Conservation (phyloP, 768 basidiomycete species). For the Leccinum imitatum region DNA sequence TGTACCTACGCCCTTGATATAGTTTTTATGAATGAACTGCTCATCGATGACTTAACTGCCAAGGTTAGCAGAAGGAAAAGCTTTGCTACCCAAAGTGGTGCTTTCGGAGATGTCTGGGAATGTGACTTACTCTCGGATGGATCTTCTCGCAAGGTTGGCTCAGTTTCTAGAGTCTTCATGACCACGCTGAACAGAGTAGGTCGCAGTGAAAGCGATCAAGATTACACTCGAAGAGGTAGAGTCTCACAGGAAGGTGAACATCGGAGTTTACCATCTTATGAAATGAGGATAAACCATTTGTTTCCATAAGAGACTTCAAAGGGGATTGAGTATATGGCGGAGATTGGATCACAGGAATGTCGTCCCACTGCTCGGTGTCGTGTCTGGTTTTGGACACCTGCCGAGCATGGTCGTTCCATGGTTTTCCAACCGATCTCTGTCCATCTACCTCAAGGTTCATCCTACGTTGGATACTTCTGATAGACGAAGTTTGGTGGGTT, state of each 20-base stretch:
- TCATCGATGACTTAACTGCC: conserved; percentile 3
- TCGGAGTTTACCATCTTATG: neutral
- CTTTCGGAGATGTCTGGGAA: conserved; percentile 25
- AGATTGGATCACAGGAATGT: conserved; percentile 26
- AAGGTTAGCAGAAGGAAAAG: conserved; percentile 3
- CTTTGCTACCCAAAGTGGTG: conserved; percentile 14
- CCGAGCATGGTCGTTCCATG: conserved; percentile 35
- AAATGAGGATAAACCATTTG: neutral
- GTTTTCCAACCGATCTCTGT: conserved; percentile 28
- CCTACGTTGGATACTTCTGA: neutral
- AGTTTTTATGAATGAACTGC: conserved; percentile 9
- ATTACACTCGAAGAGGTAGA: neutral
- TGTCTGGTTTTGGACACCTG: conserved; percentile 30
- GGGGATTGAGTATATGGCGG: conserved; percentile 28
- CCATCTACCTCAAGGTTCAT: conserved; percentile 17
- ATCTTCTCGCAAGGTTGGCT: conserved; percentile 8
- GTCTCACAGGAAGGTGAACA: conserved; percentile 6
- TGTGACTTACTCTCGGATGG: conserved; percentile 20
- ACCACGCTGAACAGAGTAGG: conserved; percentile 6
- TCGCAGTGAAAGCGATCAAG: conserved; percentile 25
- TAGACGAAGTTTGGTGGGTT: conserved; percentile 18
- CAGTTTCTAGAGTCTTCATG: neutral
- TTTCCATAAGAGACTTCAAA: conserved; percentile 24
- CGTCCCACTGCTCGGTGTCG: conserved; percentile 31
- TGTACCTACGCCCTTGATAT: neutral